Percentiles rank a stretch among this genome's conserved stretches.
These are phyloP conservation scores for Cystobasidium pallidum DNA, from an alignment of 1,284 basidiomycete genomes.

Conservation along the genomic window DNA sequence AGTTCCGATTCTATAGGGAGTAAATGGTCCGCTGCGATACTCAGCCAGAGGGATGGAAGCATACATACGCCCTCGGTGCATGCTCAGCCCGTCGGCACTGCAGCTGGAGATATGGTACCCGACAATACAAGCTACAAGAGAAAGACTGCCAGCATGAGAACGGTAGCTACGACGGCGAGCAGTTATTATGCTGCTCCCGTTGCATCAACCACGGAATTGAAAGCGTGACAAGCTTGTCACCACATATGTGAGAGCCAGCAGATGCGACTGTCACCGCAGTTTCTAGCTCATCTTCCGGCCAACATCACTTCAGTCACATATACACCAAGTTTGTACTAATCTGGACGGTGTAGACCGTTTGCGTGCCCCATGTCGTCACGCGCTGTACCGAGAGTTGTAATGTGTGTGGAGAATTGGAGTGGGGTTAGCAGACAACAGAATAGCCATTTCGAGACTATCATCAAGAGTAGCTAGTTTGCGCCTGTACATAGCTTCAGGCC, in stretches of 20 bases:
- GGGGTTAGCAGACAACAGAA: too few relatives aligned
- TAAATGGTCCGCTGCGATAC: slow-evolving; percentile 36
- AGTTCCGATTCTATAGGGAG: slow-evolving; percentile 31
- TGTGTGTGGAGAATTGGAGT: too few relatives aligned
- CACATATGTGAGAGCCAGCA: too few relatives aligned
- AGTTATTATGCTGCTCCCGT: slow-evolving; percentile 39
- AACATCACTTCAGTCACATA: too few relatives aligned
- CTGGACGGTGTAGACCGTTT: not conserved
- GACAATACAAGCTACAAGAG: slow-evolving; percentile 21
- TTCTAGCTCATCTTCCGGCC: too few relatives aligned
- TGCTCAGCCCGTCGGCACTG: not conserved
- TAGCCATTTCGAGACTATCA: too few relatives aligned
- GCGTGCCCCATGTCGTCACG: not conserved
- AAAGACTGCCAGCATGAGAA: slow-evolving; percentile 29
- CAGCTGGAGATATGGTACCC: not conserved
- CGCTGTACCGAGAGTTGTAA: not conserved
- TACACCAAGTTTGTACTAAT: not conserved
- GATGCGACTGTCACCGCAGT: not conserved
- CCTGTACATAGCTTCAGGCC: not conserved
- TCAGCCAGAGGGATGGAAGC: slow-evolving; percentile 28
- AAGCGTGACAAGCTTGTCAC: not conserved
- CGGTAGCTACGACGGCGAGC: slow-evolving; percentile 32
- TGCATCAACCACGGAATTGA: slow-evolving; percentile 3
- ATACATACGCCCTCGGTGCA: not conserved
- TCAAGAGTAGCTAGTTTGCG: not conserved